phyloP scores from a whole-genome alignment of 1,284 basidiomycete species.

The Cutaneotrichosporon sp. region DNA sequence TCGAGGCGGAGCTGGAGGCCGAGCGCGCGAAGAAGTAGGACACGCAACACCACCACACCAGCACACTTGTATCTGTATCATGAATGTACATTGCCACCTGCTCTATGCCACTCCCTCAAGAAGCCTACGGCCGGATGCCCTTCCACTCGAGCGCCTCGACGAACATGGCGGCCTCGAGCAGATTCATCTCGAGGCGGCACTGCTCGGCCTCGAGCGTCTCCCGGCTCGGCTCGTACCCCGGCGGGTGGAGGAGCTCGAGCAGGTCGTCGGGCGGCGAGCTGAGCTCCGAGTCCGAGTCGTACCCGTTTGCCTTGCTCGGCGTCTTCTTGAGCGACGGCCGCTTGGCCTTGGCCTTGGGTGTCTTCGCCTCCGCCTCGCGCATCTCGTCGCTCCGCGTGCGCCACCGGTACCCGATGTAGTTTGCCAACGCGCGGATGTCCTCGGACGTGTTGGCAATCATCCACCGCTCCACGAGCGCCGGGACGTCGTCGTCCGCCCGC shows the following conservation, averaged over 20 bases:
- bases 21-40: conserved; percentile 1
- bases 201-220: conserved; percentile 14
- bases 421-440: conserved; percentile 25
- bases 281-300: conserved; percentile 23
- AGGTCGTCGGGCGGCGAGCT: conserved; percentile 26
- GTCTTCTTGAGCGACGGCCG: conserved; percentile 9
- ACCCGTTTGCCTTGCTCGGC: neutral
- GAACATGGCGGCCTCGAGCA: conserved; percentile 30
- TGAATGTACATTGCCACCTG: conserved; percentile 2
- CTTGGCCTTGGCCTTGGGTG: conserved; percentile 9
- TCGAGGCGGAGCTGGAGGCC: conserved; percentile 21
- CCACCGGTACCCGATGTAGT: conserved; percentile 32
- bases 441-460: conserved; percentile 35
- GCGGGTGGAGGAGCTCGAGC: conserved; percentile 25
- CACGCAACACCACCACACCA: too few species aligned
- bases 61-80: conserved; percentile 2
- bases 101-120: too few species aligned
- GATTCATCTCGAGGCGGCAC: conserved; percentile 10
- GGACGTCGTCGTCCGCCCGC: conserved; percentile 23
- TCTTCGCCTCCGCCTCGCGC: neutral
- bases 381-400: conserved; percentile 18
- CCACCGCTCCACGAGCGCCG: conserved; percentile 37
- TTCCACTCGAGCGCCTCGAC: conserved; percentile 45
- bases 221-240: conserved; percentile 22
- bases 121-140: conserved; percentile 19